Evolutionary conservation across 495 filamentous ascomycete genomes (phyloP), one percentile per base, ranked within the genome.

Genomic region (Xylaria nigripes): DNA sequence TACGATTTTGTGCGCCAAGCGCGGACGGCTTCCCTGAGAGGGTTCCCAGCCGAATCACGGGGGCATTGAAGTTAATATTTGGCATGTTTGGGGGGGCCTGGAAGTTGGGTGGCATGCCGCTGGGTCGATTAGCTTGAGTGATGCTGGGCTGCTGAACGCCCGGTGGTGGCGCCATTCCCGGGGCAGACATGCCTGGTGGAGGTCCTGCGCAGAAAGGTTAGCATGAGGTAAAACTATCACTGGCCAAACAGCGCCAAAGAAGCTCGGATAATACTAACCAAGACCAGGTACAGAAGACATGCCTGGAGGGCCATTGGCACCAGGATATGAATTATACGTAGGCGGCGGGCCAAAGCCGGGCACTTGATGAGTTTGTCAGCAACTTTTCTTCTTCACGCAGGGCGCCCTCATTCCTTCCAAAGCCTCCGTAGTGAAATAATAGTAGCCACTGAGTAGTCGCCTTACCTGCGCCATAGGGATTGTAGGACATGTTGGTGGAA

Each of bases 21-120:
- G 76, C 77, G 34, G 80, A 69, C 34, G 85, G 75, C 63, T 90
- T 89, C 22, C 79, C 67, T 5, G 82, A 79, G 2, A 79, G 82
- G 36, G 80, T 77, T 9, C 92, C 92, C 32, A 99, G 77, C 22
- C 93, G 87, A 68, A 99, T 97, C 32, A 97, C 92, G 46, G 94
- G 90, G 18, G 93, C 94, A 66, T 86, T 93, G 72, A 96, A 95
- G 72, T 99, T 96, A 73, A 98, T 96, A 69, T 95, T 93, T 8
- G 93, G 90, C 77, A 96, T 86, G 65, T 93, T 95, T 41, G 89
- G 74, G 21, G 91, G 92, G 21, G 89, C 82, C 75, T 95, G 90
- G 68, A 96, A 96, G 67, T 85, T 86, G 27, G 86, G 74, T 51
- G 88, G 87, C 58, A 94, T 84, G 58, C 85, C 86, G 56, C 80